A percentile compares a stretch with the other conserved stretches of the same genome.
Evolutionary conservation across 176 grass and related monocot species (phyloP).

Genomic region (Olyra latifolia): DNA sequence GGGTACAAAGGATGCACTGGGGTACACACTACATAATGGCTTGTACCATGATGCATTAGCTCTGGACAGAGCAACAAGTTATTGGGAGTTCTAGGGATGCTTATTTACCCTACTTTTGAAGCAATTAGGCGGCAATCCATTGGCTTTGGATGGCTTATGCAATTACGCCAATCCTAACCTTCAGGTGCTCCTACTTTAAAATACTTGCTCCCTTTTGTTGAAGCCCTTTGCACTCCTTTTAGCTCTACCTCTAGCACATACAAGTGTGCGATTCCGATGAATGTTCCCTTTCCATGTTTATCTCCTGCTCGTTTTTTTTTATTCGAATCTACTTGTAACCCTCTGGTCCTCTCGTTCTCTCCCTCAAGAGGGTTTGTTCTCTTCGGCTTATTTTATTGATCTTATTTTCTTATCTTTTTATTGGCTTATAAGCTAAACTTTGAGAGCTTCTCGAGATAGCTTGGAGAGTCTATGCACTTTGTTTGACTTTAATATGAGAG

Average conservation of each 20-base stretch:
- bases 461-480: no score
- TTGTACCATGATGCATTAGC: background rate
- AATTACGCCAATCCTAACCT: background rate
- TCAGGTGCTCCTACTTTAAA: background rate
- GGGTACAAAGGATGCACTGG: background rate
- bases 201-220: no score
- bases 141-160: background rate
- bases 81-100: background rate
- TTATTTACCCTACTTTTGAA: constrained; percentile 1
- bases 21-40: background rate
- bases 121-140: constrained; percentile 34
- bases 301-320: background rate
- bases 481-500: no score
- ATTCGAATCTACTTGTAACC: no score
- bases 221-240: background rate
- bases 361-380: no score
- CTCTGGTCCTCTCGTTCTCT: no score
- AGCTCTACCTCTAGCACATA: background rate
- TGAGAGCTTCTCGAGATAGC: no score
- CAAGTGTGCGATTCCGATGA: background rate
- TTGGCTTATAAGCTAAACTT: no score
- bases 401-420: no score
- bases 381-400: no score
- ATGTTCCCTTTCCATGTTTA: background rate
- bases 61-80: no score